These are phyloP conservation scores for Castanopsis chinensis DNA, from an alignment of 306 rosid species.

Conservation along the genomic window DNA sequence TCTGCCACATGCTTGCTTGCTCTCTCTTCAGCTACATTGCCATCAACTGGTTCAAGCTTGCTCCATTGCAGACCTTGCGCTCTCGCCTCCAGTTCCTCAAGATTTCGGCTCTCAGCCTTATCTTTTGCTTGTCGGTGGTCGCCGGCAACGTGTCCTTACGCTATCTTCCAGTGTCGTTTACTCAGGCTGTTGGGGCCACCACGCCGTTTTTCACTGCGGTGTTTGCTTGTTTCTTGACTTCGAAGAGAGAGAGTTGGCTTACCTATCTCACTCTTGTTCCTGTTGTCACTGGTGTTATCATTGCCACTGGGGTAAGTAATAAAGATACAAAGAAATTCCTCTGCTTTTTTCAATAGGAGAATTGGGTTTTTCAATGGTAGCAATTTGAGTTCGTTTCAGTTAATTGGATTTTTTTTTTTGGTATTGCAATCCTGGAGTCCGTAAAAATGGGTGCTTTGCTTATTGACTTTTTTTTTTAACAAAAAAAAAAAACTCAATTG, in stretches of 20 bases:
- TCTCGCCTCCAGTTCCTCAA: conserved; percentile 84
- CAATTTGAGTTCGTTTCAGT: no score
- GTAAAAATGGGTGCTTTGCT: no score
- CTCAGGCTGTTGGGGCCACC: conserved; percentile 95
- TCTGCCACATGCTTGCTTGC: conserved; percentile 99
- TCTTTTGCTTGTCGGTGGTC: conserved; percentile 92
- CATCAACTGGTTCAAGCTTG: conserved; percentile 92
- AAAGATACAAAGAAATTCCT: not conserved
- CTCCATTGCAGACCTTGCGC: conserved; percentile 90
- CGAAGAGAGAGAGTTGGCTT: conserved; percentile 91
- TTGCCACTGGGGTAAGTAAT: conserved; percentile 88
- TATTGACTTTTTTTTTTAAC: not conserved
- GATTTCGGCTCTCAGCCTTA: conserved; percentile 78
- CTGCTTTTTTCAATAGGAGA: not conserved
- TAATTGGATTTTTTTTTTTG: no score
- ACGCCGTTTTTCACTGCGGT: conserved; percentile 97
- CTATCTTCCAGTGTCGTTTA: conserved; percentile 86
- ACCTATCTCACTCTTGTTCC: conserved; percentile 89
- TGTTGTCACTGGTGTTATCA: conserved; percentile 89
- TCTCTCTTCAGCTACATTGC: conserved; percentile 89
- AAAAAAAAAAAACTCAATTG: not conserved
- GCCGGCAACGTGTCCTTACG: conserved; percentile 90
- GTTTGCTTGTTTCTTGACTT: conserved; percentile 82
- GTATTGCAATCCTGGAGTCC: no score
- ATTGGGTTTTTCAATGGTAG: no score